A percentile compares a stretch with the other conserved stretches of the same genome.
Conservation (phyloP, 805 yeast genomes). For the Grigorovia yakushimaensis region DNA sequence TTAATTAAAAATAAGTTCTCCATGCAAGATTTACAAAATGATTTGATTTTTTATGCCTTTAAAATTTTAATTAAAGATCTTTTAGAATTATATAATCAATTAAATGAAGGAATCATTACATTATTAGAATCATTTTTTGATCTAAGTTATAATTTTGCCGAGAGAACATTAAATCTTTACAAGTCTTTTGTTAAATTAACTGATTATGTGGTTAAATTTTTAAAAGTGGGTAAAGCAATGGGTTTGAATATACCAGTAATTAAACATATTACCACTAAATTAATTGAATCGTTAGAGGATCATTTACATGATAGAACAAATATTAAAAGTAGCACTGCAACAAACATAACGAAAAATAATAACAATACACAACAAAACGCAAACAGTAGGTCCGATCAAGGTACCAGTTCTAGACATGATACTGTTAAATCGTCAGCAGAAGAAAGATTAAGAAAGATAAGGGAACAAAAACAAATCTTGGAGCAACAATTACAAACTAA, state of each 20-base stretch:
- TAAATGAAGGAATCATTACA: constrained; percentile 93
- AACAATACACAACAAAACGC: not conserved
- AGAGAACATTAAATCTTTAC: constrained; percentile 73
- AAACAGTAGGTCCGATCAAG: not conserved
- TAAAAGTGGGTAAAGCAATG: constrained; percentile 86
- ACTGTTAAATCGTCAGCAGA: constrained; percentile 18
- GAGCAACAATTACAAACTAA: constrained; percentile 26
- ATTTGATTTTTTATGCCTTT: constrained; percentile 66
- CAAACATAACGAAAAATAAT: not conserved
- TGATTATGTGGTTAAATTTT: constrained; percentile 73
- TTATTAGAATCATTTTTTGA: constrained; percentile 91
- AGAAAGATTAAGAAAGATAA: constrained; percentile 25
- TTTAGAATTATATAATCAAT: constrained; percentile 70
- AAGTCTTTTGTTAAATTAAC: constrained; percentile 79
- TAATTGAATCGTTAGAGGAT: constrained; percentile 77
- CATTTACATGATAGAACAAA: constrained; percentile 55
- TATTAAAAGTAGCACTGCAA: not conserved
- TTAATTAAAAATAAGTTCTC: constrained; percentile 65
- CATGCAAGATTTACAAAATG: constrained; percentile 77
- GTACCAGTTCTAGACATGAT: not conserved
- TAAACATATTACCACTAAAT: constrained; percentile 92
- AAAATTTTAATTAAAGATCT: constrained; percentile 80
- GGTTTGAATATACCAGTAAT: constrained; percentile 90
- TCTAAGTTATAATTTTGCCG: constrained; percentile 76
- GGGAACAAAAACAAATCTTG: constrained; percentile 23